phyloP scores from a whole-genome alignment of 345 rosid genomes.

The Draba incana region DNA sequence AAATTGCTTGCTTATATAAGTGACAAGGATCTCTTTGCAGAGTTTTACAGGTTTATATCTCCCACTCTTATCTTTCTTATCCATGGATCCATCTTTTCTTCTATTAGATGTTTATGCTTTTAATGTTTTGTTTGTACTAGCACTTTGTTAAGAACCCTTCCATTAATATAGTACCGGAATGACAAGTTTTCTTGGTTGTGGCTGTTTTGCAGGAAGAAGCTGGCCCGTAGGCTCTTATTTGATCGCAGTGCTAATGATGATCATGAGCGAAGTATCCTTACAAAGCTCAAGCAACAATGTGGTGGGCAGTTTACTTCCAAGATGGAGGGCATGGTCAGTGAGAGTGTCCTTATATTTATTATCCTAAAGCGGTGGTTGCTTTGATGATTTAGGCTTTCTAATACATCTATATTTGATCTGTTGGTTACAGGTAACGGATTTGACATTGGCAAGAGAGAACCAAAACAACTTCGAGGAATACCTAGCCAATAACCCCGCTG shows the following conservation, averaged over 20 bases:
- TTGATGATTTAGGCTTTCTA: background rate
- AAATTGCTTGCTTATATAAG: slow-evolving; percentile 83
- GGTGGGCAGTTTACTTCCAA: slow-evolving; percentile 69
- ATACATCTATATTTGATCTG: background rate
- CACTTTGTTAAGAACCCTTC: slow-evolving; percentile 1
- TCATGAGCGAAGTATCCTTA: slow-evolving; percentile 76
- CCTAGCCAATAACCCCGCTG: slow-evolving; percentile 55
- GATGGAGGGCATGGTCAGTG: slow-evolving; percentile 85
- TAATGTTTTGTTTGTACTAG: slow-evolving; percentile 5
- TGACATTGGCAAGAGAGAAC: slow-evolving; percentile 84
- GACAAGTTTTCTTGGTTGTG: slow-evolving; percentile 15
- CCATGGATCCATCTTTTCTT: background rate
- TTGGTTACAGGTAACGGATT: slow-evolving; percentile 71
- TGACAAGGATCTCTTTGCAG: slow-evolving; percentile 88
- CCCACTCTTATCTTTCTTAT: background rate
- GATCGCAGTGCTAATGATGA: slow-evolving; percentile 74
- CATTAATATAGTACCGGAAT: background rate
- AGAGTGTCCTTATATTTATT: slow-evolving; percentile 1
- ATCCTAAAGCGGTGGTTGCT: background rate
- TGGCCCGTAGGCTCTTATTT: slow-evolving; percentile 71
- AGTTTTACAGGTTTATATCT: slow-evolving; percentile 65
- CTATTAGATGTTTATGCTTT: background rate
- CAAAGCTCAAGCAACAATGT: slow-evolving; percentile 70
- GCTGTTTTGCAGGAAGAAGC: slow-evolving; percentile 51
- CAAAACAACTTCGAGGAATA: slow-evolving; percentile 75